Evolutionary conservation across 73 alveolate species (phyloP).

Genomic region (Stentor roeselii): DNA sequence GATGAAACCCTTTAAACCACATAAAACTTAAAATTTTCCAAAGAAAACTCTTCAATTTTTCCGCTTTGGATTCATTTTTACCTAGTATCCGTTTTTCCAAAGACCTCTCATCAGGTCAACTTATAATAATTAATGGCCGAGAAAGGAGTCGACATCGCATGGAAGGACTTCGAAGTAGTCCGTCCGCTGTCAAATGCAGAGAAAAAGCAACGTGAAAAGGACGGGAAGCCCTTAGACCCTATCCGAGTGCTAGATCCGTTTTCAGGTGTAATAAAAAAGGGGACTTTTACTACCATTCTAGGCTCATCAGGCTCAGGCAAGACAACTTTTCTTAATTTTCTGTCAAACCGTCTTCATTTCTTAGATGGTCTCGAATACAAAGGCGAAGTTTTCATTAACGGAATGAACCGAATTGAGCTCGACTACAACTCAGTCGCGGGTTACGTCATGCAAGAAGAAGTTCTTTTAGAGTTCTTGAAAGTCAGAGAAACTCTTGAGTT

Average conservation of each 20-base stretch:
- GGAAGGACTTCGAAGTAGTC: background rate
- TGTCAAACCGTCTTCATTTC: slow-evolving; percentile 28
- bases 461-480: slow-evolving; percentile 36
- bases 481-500: slow-evolving; percentile 54
- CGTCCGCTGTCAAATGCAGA: background rate
- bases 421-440: slow-evolving; percentile 35
- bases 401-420: background rate
- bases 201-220: background rate
- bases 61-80: too few species aligned
- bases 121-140: too few species aligned
- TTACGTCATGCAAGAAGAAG: slow-evolving; percentile 60
- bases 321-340: slow-evolving; percentile 62
- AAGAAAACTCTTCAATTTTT: too few species aligned
- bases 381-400: background rate
- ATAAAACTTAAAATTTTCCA: too few species aligned
- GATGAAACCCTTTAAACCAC: too few species aligned
- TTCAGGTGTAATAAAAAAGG: slow-evolving; percentile 78
- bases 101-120: too few species aligned
- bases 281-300: slow-evolving; percentile 62
- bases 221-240: slow-evolving; percentile 10
- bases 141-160: background rate
- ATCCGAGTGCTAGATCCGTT: slow-evolving; percentile 54
- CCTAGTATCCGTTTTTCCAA: too few species aligned
- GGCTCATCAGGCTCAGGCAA: slow-evolving; percentile 75
- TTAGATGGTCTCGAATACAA: background rate